A percentile compares a stretch with the other conserved stretches of the same genome.
phyloP scores from a whole-genome alignment of 345 rosid genomes.

The Mallotus nudiflorus region DNA sequence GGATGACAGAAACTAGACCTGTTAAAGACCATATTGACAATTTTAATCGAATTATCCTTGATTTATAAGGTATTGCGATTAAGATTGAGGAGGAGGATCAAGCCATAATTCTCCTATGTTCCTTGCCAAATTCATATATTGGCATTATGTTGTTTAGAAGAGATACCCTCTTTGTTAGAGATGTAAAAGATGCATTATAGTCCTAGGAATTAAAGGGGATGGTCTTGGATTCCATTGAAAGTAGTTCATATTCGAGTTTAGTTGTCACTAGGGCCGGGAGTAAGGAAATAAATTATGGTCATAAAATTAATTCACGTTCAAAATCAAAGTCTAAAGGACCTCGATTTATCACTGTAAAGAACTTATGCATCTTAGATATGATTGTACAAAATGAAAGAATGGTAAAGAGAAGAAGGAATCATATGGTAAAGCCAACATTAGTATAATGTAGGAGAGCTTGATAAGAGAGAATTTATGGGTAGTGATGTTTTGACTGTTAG shows the following conservation, averaged over 20 bases:
- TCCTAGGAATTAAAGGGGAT: background rate
- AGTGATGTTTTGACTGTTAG: background rate
- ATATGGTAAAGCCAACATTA: background rate
- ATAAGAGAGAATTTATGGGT: background rate
- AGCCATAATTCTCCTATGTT: background rate
- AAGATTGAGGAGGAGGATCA: background rate
- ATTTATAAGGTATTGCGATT: background rate
- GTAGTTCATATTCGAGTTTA: background rate
- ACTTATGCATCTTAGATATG: background rate
- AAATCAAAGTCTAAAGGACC: background rate
- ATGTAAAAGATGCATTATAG: background rate
- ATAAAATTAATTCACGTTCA: background rate
- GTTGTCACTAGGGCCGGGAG: background rate
- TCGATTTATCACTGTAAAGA: background rate
- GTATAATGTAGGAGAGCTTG: background rate
- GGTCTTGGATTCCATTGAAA: background rate
- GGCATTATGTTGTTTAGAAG: background rate
- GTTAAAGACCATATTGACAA: slow-evolving; percentile 2
- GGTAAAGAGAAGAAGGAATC: background rate
- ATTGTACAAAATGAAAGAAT: background rate
- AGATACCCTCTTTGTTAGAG: background rate
- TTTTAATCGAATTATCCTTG: background rate
- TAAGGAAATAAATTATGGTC: background rate
- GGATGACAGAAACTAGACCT: background rate
- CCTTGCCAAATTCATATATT: background rate